phyloP scores from a whole-genome alignment of 2,329 filamentous ascomycete genomes.

The Podosphaera fusca region DNA sequence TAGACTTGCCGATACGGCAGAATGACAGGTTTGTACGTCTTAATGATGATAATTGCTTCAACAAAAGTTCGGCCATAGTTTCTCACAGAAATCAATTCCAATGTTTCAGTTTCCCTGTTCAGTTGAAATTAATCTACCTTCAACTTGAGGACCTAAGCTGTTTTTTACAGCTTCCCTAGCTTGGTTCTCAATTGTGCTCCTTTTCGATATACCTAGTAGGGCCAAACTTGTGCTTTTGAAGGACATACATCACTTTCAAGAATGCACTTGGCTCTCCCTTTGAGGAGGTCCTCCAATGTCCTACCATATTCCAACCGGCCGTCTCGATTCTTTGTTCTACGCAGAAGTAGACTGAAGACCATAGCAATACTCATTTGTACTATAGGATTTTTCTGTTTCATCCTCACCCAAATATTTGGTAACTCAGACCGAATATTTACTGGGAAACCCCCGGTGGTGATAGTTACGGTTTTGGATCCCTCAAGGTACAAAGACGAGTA shows the following conservation, averaged over 20 bases:
- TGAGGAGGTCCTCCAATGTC: conserved; percentile 60
- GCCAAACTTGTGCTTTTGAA: not conserved
- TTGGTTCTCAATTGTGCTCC: too few species aligned
- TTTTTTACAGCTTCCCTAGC: too few species aligned
- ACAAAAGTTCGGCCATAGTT: too few species aligned
- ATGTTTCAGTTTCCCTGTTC: too few species aligned
- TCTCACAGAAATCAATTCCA: too few species aligned
- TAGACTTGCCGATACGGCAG: too few species aligned
- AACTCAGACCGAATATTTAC: conserved; percentile 19
- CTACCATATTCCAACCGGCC: conserved; percentile 44
- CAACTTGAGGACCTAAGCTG: too few species aligned
- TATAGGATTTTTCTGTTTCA: conserved; percentile 26
- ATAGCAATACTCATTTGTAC: conserved; percentile 24
- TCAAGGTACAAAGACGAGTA: conserved; percentile 41
- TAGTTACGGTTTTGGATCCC: conserved; percentile 65
- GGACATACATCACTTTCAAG: not conserved
- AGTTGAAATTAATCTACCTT: too few species aligned
- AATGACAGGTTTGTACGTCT: too few species aligned
- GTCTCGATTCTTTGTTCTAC: conserved; percentile 28
- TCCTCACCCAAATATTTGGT: conserved; percentile 24
- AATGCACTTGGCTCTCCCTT: conserved; percentile 81
- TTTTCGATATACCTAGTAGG: not conserved
- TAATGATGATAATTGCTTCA: too few species aligned
- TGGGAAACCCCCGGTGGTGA: conserved; percentile 41
- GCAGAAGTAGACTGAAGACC: conserved; percentile 38